Evolutionary conservation across 106 monocot genomes (phyloP), one percentile per base, ranked within the genome.

Genomic region (Platanthera zijinensis): DNA sequence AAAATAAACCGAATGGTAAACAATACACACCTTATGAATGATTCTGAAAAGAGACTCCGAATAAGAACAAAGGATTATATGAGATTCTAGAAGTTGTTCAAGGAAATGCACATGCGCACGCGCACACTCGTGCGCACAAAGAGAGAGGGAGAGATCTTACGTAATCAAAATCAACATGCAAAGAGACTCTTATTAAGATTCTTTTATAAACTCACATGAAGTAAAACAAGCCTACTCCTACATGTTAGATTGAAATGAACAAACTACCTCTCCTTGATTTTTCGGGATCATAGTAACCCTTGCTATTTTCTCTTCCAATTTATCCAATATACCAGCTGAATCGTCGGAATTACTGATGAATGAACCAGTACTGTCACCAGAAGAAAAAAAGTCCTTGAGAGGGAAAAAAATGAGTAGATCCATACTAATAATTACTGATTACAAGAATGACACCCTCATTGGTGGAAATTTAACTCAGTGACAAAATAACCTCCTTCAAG

Each of bases 241-340:
- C 59, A 61, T 19, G 59, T 61, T 61, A 21, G 59, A 21, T 61
- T 61, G 7, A 61, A 61, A 61, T 21, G 59, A 18, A 3, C 21
- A 61, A 61, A 61, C 50, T 90, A 90, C 90, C 87, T 90, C 90
- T 77, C 90, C 90, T 61, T 90, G 82, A 5, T 57, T 71, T 79
- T 72, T 83, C 15, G 90, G 90, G 74, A 90, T 85, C 90, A 90
- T 85, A 4, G 90, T 90, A 70, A 71, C 87, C 81, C 81, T 90
- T 22, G 87, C 90, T 71, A 90, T 90, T 72, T 88, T 85, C 25
- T 84, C 53, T 63, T 90, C 90, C 57, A 90, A 78, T 18, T 74
- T 46, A 8, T 74, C 53, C 77, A 90, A 61, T 8, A 74, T 72
- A 75, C 88, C 84, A 74, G 78, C 83, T 73, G 80, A 52, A 83